Percentiles rank a stretch among this genome's conserved stretches.
These are phyloP conservation scores for Tricholoma furcatifolium DNA, from an alignment of 768 basidiomycete genomes.

Conservation along the genomic window DNA sequence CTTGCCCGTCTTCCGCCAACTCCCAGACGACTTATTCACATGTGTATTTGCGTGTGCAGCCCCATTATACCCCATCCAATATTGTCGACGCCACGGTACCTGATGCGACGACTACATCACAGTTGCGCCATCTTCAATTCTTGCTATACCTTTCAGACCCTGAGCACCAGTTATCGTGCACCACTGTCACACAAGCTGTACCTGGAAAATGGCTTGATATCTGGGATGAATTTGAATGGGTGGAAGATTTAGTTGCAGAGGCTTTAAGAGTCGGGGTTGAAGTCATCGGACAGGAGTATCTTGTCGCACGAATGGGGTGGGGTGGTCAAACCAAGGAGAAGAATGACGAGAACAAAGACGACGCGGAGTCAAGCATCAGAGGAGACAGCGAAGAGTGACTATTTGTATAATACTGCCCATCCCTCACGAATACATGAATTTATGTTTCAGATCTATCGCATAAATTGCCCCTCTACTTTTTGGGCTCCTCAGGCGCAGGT, in stretches of 20 bases:
- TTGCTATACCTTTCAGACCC: constrained; percentile 76
- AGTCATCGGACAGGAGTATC: constrained; percentile 89
- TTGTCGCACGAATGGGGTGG: constrained; percentile 87
- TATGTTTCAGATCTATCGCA: constrained; percentile 1
- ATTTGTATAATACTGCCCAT: constrained; percentile 23
- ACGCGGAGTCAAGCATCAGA: constrained; percentile 13
- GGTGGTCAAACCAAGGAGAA: constrained; percentile 25
- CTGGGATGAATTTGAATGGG: constrained; percentile 95
- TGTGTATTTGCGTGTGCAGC: constrained; percentile 92
- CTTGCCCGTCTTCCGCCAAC: constrained; percentile 31
- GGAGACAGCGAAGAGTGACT: constrained; percentile 29
- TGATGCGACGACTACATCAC: constrained; percentile 33
- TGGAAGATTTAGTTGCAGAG: constrained; percentile 93
- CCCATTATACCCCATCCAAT: constrained; percentile 59
- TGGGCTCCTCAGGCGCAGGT: constrained; percentile 74
- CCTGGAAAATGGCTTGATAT: constrained; percentile 85
- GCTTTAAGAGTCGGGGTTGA: constrained; percentile 82
- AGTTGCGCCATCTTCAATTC: constrained; percentile 62
- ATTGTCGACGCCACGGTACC: constrained; percentile 27
- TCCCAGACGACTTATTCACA: constrained; percentile 80
- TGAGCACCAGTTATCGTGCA: constrained; percentile 70
- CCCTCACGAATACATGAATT: constrained; percentile 3
- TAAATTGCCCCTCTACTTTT: constrained; percentile 54
- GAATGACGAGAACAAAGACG: constrained; percentile 9
- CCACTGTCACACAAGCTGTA: constrained; percentile 79